These are phyloP conservation scores for Penicillium silybi DNA, from an alignment of 495 filamentous ascomycete genomes.

Conservation along the genomic window DNA sequence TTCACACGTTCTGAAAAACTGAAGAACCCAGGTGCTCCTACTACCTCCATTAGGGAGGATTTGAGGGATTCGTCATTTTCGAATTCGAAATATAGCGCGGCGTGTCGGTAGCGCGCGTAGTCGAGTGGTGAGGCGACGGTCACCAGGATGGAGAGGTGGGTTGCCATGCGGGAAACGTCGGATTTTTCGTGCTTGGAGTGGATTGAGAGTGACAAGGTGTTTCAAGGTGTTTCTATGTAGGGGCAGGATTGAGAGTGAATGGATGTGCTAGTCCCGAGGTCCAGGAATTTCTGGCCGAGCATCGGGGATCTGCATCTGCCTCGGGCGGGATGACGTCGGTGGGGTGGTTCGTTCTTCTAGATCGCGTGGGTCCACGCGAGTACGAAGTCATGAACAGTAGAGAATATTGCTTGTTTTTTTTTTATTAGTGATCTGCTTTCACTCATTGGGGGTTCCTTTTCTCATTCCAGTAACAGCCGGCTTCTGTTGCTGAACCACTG, in stretches of 20 bases:
- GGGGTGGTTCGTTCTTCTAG: background rate
- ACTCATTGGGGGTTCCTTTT: too few species aligned
- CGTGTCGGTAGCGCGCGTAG: constrained; percentile 21
- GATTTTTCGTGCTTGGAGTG: too few species aligned
- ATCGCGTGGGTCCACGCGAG: background rate
- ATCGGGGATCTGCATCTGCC: background rate
- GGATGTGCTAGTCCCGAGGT: background rate
- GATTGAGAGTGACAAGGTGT: too few species aligned
- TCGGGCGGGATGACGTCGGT: background rate
- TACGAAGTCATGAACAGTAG: too few species aligned
- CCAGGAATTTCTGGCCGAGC: background rate
- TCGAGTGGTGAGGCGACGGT: constrained; percentile 23
- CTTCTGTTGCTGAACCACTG: background rate
- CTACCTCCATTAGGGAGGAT: constrained; percentile 16
- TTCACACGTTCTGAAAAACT: constrained; percentile 18
- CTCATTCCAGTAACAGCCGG: too few species aligned
- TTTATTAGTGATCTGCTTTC: background rate
- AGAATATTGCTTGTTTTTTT: too few species aligned
- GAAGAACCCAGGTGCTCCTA: constrained; percentile 14
- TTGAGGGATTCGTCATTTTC: background rate
- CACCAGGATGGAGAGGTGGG: constrained; percentile 18
- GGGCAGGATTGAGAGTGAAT: background rate
- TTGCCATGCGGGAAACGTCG: too few species aligned
- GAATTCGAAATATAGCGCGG: constrained; percentile 20
- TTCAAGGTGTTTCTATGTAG: too few species aligned